Evolutionary conservation across 257 asterid genomes (phyloP).

Genomic region (Primulina eburnea): DNA sequence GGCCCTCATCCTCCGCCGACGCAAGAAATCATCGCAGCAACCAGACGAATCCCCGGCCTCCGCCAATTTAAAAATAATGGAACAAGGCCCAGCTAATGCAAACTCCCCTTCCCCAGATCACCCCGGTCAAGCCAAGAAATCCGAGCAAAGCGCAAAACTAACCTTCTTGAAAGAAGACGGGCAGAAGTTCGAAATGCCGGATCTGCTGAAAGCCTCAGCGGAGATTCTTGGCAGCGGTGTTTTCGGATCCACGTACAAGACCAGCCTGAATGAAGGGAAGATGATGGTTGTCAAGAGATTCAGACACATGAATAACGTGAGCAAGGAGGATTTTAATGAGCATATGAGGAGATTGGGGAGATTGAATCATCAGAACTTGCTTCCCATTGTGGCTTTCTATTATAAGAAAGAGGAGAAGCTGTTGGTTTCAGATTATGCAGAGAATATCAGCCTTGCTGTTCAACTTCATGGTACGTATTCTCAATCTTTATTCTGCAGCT

Average conservation of each 20-base stretch:
- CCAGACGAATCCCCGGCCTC: conserved; percentile 17
- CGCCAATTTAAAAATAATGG: conserved; percentile 45
- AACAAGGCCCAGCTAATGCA: conserved; percentile 36
- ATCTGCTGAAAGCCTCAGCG: conserved; percentile 82
- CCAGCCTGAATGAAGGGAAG: conserved; percentile 46
- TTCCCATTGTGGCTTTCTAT: conserved; percentile 69
- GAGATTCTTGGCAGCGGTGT: conserved; percentile 83
- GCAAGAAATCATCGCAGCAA: conserved; percentile 24
- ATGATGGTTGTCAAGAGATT: conserved; percentile 79
- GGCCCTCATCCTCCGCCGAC: conserved; percentile 42
- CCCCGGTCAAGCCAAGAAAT: conserved; percentile 26
- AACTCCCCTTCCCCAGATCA: conserved; percentile 28
- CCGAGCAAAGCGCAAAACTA: conserved; percentile 46
- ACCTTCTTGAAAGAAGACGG: conserved; percentile 58
- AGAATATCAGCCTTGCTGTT: conserved; percentile 66
- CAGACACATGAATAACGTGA: conserved; percentile 73
- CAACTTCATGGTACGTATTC: conserved; percentile 69
- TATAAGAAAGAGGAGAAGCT: conserved; percentile 93
- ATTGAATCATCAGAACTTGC: conserved; percentile 61
- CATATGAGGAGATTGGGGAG: conserved; percentile 92
- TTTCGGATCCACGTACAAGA: conserved; percentile 80
- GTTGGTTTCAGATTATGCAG: conserved; percentile 48
- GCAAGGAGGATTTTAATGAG: conserved; percentile 69
- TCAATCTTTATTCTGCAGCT: no score
- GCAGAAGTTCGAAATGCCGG: conserved; percentile 65